Evolutionary conservation across 345 rosid species (phyloP), one percentile per base, ranked within the genome.

Genomic region (Alliaria petiolata): DNA sequence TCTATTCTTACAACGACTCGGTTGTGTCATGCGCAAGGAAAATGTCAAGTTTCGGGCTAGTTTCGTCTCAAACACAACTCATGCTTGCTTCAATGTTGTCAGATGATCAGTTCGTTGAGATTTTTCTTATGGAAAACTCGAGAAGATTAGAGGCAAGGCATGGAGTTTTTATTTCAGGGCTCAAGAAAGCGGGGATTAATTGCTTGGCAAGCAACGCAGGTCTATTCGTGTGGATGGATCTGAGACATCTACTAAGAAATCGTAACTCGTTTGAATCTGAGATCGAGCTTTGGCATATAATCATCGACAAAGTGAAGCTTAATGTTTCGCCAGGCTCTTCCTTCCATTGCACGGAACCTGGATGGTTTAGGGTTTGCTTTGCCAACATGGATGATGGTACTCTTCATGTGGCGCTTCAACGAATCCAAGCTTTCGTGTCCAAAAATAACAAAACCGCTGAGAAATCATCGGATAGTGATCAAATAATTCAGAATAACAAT

Each of bases 301-400:
- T 89, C 54, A 33, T 93, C 15, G 4, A 87, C 15, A 77, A 84
- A 6, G 95, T 86, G 54, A 93, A 85, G 77, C 95, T 93, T 12
- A 91, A 93, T 39, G 80, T 91, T 8, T 93, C 98, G 1, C 96
- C 95, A 0, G 96, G 98, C 0, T 86, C 83, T 34, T 91, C 98
- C 1, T 93, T 93, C 59, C 78, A 43, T 1, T 87, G 97, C 72
- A 19, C 31, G 4, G 97, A 85, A 59, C 97, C 96, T 2, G 96
- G 97, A 2, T 93, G 95, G 89, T 93, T 89, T 62, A 82, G 96
- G 80, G 93, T 89, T 33, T 91, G 98, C 69, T 87, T 91, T 20
- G 98, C 98, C 4, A 91, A 89, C 42, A 89, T 87, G 88, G 90
- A 87, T 11, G 87, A 87, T 7, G 83, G 81, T 11, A 91, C 89